A percentile compares a stretch with the other conserved stretches of the same genome.
These are phyloP conservation scores for Yamadazyma nakazawae DNA, from an alignment of 805 yeast species.

Conservation along the genomic window DNA sequence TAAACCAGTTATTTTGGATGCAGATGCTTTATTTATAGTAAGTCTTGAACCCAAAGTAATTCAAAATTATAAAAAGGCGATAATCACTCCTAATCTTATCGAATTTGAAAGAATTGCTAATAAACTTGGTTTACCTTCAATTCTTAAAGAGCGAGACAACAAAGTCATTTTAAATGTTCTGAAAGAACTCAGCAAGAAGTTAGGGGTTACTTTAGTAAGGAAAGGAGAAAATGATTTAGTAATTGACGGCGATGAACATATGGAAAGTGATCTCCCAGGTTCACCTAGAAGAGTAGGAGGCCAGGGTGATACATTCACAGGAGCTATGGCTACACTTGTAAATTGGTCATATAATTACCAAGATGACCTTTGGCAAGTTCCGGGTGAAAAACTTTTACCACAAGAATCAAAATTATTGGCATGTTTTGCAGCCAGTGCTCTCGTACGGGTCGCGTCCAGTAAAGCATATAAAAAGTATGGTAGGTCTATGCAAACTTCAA, in stretches of 20 bases:
- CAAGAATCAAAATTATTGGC: constrained; percentile 46
- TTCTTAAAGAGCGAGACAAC: constrained; percentile 16
- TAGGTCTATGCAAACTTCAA: constrained; percentile 82
- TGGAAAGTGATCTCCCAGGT: constrained; percentile 53
- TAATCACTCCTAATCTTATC: constrained; percentile 85
- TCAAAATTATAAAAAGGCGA: constrained; percentile 53
- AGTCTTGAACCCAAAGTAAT: constrained; percentile 55
- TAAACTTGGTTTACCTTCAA: constrained; percentile 38
- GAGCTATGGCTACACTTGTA: constrained; percentile 75
- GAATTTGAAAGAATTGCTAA: constrained; percentile 72
- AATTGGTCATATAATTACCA: constrained; percentile 76
- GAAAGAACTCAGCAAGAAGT: constrained; percentile 40
- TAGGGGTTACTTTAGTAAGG: constrained; percentile 61
- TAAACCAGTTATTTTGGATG: constrained; percentile 81
- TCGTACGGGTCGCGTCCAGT: constrained; percentile 63
- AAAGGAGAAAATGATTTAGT: constrained; percentile 73
- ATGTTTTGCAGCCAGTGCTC: constrained; percentile 66
- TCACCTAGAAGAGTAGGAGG: constrained; percentile 87
- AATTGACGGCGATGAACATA: constrained; percentile 42
- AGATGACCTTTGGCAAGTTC: constrained; percentile 51
- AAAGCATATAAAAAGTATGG: constrained; percentile 65
- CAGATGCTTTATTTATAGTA: constrained; percentile 77
- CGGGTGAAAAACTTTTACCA: constrained; percentile 17
- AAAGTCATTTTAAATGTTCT: constrained; percentile 29
- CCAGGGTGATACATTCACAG: constrained; percentile 92